A percentile compares a stretch with the other conserved stretches of the same genome.
These are phyloP conservation scores for Claviceps purpurea DNA, from an alignment of 2,329 filamentous ascomycete species.

Conservation along the genomic window DNA sequence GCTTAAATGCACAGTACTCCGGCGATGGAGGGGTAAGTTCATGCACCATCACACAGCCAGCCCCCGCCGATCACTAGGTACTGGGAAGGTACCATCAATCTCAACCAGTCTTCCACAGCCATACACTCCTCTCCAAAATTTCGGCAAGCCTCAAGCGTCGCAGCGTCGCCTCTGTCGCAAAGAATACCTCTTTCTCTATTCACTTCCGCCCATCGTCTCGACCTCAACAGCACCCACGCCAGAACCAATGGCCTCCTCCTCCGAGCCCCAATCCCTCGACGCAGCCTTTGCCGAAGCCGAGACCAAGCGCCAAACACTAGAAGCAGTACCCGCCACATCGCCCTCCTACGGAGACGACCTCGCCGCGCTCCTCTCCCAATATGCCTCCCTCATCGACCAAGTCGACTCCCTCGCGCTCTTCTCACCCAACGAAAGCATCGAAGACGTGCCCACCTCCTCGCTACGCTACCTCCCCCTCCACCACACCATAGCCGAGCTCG, in stretches of 20 bases:
- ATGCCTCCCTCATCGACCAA: conserved; percentile 58
- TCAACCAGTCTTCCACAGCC: no score
- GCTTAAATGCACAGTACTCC: no score
- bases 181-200: no score
- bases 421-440: conserved; percentile 76
- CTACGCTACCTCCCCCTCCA: conserved; percentile 73
- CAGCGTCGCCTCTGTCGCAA: no score
- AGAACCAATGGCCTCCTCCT: conserved; percentile 16
- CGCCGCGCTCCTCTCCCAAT: conserved; percentile 51
- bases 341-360: conserved; percentile 56
- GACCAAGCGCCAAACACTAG: conserved; percentile 40
- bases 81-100: no score
- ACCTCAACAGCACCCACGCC: neutral
- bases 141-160: no score
- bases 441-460: conserved; percentile 76
- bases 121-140: no score
- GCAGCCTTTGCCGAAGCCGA: conserved; percentile 38
- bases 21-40: no score
- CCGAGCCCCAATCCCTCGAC: conserved; percentile 36
- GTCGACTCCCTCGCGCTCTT: conserved; percentile 66
- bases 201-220: no score
- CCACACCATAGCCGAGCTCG: conserved; percentile 67
- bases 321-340: conserved; percentile 49
- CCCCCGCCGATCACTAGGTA: no score
- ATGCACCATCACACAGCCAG: no score